Percentiles rank a stretch among this genome's conserved stretches.
phyloP scores from a whole-genome alignment of 257 asterid genomes.

The Phtheirospermum japonicum region DNA sequence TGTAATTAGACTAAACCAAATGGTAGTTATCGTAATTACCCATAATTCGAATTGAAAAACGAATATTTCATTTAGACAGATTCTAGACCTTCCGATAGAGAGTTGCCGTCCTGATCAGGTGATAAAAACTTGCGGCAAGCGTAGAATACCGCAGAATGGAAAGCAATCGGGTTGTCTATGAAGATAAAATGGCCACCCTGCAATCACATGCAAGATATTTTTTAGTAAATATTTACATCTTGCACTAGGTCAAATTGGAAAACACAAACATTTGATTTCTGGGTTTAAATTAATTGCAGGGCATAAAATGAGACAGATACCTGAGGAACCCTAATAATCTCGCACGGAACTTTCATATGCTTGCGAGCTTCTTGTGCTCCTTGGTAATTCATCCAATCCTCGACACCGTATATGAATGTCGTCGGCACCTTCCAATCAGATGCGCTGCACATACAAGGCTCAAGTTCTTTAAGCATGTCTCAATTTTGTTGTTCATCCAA shows the following conservation, averaged over 20 bases:
- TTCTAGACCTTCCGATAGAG: conserved; percentile 52
- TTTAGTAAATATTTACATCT: not conserved
- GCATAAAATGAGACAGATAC: conserved; percentile 29
- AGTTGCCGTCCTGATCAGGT: conserved; percentile 27
- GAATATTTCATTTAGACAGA: conserved; percentile 30
- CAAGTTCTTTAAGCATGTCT: not conserved
- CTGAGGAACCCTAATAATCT: conserved; percentile 74
- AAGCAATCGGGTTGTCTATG: conserved; percentile 56
- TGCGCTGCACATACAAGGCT: conserved; percentile 43
- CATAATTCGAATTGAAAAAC: not conserved
- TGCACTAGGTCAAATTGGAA: not conserved
- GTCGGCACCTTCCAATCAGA: conserved; percentile 82
- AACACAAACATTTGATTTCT: no score
- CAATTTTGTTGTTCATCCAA: not conserved
- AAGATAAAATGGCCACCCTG: conserved; percentile 80
- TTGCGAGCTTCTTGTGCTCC: conserved; percentile 74
- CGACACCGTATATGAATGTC: conserved; percentile 59
- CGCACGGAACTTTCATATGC: conserved; percentile 69
- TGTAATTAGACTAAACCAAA: no score
- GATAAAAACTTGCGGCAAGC: conserved; percentile 57
- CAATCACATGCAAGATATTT: conserved; percentile 6
- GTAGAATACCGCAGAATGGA: conserved; percentile 58
- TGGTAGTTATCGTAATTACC: no score
- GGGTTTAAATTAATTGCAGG: not conserved
- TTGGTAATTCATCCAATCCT: conserved; percentile 74